A percentile compares a stretch with the other conserved stretches of the same genome.
Conservation (phyloP, 176 grass and related monocot species). For the Triticum aestivum region DNA sequence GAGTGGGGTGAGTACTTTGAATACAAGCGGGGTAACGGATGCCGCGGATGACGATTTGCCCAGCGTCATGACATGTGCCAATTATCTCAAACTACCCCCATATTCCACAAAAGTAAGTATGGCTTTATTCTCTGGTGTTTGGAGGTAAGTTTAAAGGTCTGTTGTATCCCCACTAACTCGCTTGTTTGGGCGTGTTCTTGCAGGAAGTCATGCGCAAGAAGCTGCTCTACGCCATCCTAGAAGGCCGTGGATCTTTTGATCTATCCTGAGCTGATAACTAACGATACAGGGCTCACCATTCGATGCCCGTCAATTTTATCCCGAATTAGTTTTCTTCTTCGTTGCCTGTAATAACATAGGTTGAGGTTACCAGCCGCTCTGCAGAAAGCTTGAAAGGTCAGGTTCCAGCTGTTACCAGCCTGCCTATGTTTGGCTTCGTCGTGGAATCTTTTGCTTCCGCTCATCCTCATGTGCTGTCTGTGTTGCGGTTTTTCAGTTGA, state of each 20-base stretch:
- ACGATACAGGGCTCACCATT: conserved; percentile 41
- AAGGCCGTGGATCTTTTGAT: conserved; percentile 96
- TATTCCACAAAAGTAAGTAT: conserved; percentile 89
- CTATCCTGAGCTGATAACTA: conserved; percentile 64
- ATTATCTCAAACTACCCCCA: conserved; percentile 89
- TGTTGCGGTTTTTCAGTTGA: background rate
- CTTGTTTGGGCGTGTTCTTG: background rate
- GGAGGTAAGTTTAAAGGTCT: background rate
- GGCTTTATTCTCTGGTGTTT: background rate
- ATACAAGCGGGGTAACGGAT: conserved; percentile 48
- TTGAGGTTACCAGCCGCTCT: conserved; percentile 18
- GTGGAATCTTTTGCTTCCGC: background rate
- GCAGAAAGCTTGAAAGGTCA: conserved; percentile 15
- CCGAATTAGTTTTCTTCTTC: conserved; percentile 31
- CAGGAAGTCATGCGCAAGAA: conserved; percentile 91
- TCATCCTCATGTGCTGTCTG: background rate
- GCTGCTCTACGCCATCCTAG: conserved; percentile 80
- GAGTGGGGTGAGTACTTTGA: conserved; percentile 41
- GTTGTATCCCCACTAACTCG: background rate
- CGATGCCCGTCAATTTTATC: conserved; percentile 33
- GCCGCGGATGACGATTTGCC: conserved; percentile 84
- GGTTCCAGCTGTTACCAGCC: background rate
- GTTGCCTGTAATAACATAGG: conserved; percentile 38
- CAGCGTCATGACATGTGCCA: conserved; percentile 96
- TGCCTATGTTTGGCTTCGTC: background rate